These are phyloP conservation scores for Xanthoparmelia taractica DNA, from an alignment of 495 filamentous ascomycete species.

Conservation along the genomic window DNA sequence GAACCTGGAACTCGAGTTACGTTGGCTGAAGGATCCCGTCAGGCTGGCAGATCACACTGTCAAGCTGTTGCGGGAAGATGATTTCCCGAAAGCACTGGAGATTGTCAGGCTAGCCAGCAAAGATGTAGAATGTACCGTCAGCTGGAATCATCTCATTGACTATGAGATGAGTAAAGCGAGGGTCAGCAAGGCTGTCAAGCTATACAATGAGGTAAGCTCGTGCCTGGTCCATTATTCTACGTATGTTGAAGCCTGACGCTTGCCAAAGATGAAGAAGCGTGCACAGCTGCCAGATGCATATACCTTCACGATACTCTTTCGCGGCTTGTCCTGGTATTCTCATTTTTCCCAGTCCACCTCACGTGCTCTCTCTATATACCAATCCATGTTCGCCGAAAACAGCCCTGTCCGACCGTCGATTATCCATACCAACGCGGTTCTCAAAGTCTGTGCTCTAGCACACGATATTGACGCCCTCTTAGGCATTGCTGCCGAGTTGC, in stretches of 20 bases:
- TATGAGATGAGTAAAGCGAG: constrained; percentile 53
- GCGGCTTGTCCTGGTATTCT: constrained; percentile 55
- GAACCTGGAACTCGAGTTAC: constrained; percentile 46
- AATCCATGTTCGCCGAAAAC: constrained; percentile 54
- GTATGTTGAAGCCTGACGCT: neutral
- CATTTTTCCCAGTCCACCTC: constrained; percentile 46
- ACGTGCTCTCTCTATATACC: constrained; percentile 62
- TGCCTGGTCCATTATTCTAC: constrained; percentile 1
- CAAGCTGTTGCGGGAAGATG: constrained; percentile 43
- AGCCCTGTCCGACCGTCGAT: constrained; percentile 56
- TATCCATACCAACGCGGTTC: constrained; percentile 77
- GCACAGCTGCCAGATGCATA: constrained; percentile 61
- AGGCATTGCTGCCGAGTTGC: constrained; percentile 56
- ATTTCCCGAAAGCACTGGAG: constrained; percentile 54
- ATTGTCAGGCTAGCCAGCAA: constrained; percentile 61
- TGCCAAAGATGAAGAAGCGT: constrained; percentile 83
- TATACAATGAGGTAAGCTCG: constrained; percentile 69
- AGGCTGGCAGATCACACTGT: constrained; percentile 57
- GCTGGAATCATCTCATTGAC: constrained; percentile 82
- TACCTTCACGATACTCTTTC: constrained; percentile 78
- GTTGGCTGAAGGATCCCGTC: constrained; percentile 57
- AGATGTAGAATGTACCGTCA: constrained; percentile 52
- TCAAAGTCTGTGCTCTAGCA: constrained; percentile 67
- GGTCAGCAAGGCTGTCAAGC: constrained; percentile 57
- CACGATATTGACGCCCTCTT: constrained; percentile 68